A percentile compares a stretch with the other conserved stretches of the same genome.
phyloP scores from a whole-genome alignment of 768 basidiomycete genomes.

The Tremella yokohamensis region DNA sequence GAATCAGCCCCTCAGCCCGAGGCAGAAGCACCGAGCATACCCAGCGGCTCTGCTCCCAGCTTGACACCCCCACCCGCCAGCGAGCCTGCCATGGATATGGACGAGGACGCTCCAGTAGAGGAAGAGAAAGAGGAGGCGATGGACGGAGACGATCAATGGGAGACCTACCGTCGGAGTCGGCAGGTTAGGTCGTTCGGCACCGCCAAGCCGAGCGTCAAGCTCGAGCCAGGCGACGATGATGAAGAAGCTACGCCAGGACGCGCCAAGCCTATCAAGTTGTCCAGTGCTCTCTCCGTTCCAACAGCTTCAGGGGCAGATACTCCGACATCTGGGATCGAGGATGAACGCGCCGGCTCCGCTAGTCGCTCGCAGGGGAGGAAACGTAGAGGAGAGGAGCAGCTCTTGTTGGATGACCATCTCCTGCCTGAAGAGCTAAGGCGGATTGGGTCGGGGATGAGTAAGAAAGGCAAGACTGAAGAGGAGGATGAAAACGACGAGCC shows the following conservation, averaged over 20 bases:
- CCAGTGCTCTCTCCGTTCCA: not conserved
- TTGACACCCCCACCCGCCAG: slow-evolving; percentile 63
- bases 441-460: slow-evolving; percentile 5
- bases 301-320: slow-evolving; percentile 4
- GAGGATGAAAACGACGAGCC: slow-evolving; percentile 14
- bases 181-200: slow-evolving; percentile 21
- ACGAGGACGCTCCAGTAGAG: slow-evolving; percentile 52
- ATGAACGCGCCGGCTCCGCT: slow-evolving; percentile 19
- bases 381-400: slow-evolving; percentile 36
- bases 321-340: slow-evolving; percentile 9
- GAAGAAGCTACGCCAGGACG: slow-evolving; percentile 5
- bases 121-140: slow-evolving; percentile 47
- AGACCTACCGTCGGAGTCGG: slow-evolving; percentile 27
- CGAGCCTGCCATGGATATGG: slow-evolving; percentile 51
- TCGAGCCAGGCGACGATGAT: slow-evolving; percentile 19
- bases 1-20: slow-evolving; percentile 57
- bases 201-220: slow-evolving; percentile 27
- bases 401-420: slow-evolving; percentile 41
- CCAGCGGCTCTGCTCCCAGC: slow-evolving; percentile 53
- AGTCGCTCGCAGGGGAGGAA: slow-evolving; percentile 18
- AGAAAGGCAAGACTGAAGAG: slow-evolving; percentile 5
- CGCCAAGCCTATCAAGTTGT: not conserved
- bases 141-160: slow-evolving; percentile 42
- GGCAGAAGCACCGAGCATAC: slow-evolving; percentile 55
- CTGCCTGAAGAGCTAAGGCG: slow-evolving; percentile 29